Evolutionary conservation across 2,329 filamentous ascomycete genomes (phyloP).

Genomic region (Pseudogymnoascus sp.): DNA sequence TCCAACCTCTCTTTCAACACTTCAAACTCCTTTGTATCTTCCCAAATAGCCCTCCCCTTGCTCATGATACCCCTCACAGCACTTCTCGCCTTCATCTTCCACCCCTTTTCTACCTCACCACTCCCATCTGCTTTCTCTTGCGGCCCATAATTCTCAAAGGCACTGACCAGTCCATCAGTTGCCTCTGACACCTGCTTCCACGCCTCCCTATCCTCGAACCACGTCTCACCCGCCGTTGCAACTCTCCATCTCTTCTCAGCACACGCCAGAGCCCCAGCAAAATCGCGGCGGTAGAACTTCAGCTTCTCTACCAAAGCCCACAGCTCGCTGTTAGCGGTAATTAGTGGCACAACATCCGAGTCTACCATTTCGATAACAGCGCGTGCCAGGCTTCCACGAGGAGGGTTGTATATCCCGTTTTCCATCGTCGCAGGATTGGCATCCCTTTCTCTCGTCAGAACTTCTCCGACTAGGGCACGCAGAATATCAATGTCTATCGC

Average conservation of each 20-base stretch:
- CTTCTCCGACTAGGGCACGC: conserved; percentile 61
- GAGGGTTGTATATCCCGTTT: conserved; percentile 31
- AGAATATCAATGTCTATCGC: conserved; percentile 70
- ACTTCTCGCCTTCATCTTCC: conserved; percentile 82
- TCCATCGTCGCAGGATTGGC: conserved; percentile 27
- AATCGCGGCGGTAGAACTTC: conserved; percentile 64
- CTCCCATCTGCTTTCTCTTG: conserved; percentile 49
- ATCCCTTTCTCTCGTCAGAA: conserved; percentile 41
- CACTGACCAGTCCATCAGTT: conserved; percentile 72
- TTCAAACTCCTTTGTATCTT: conserved; percentile 62
- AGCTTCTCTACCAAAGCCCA: conserved; percentile 69
- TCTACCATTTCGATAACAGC: conserved; percentile 68
- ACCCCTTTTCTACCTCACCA: conserved; percentile 64
- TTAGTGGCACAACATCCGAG: conserved; percentile 66
- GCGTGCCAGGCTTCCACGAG: conserved; percentile 51
- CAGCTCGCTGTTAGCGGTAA: conserved; percentile 68
- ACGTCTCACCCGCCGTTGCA: conserved; percentile 39
- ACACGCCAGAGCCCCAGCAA: conserved; percentile 65
- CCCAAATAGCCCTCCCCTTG: conserved; percentile 73
- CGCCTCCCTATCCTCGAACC: conserved; percentile 36
- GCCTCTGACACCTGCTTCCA: conserved; percentile 52
- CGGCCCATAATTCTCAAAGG: conserved; percentile 70
- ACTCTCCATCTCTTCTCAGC: conserved; percentile 87
- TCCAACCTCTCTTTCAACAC: conserved; percentile 49
- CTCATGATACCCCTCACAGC: conserved; percentile 78